phyloP scores from a whole-genome alignment of 1,139 yeast genomes.

The Suhomyces coccinellae region DNA sequence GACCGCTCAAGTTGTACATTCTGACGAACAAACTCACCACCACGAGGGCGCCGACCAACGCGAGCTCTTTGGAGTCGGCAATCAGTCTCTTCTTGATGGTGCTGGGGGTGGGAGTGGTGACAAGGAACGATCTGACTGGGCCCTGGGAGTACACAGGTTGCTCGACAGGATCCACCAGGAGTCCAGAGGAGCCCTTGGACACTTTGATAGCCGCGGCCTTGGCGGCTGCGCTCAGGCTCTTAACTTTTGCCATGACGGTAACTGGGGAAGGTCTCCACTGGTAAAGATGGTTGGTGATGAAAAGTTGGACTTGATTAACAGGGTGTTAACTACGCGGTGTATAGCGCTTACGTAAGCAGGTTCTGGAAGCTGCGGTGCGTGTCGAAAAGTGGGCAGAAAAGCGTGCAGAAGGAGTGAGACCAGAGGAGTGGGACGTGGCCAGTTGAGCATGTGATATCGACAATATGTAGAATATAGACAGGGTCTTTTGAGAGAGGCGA shows the following conservation, averaged over 20 bases:
- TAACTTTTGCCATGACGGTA: constrained; percentile 12
- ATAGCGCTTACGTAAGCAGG: constrained; percentile 3
- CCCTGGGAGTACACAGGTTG: constrained; percentile 31
- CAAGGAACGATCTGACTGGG: constrained; percentile 27
- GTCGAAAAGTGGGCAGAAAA: not conserved
- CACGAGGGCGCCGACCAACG: constrained; percentile 49
- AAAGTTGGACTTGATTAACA: constrained; percentile 6
- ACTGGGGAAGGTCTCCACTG: not conserved
- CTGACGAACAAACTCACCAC: constrained; percentile 53
- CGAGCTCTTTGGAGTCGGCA: constrained; percentile 27
- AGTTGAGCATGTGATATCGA: not conserved
- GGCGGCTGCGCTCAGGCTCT: constrained; percentile 10
- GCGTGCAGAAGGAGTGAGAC: not conserved
- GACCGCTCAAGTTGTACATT: constrained; percentile 54
- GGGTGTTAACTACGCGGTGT: constrained; percentile 15
- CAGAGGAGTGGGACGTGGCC: no score
- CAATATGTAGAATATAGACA: no score
- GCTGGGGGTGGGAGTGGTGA: constrained; percentile 27
- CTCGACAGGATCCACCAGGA: constrained; percentile 29
- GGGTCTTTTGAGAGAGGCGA: no score
- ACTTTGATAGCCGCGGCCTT: constrained; percentile 14
- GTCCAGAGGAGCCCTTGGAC: constrained; percentile 12
- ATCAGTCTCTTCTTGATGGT: constrained; percentile 25
- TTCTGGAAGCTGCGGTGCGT: not conserved
- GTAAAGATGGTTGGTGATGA: not conserved